Evolutionary conservation across 495 filamentous ascomycete species (phyloP), one percentile per base, ranked within the genome.

Genomic region (Aspergillus sclerotiicarbonarius): DNA sequence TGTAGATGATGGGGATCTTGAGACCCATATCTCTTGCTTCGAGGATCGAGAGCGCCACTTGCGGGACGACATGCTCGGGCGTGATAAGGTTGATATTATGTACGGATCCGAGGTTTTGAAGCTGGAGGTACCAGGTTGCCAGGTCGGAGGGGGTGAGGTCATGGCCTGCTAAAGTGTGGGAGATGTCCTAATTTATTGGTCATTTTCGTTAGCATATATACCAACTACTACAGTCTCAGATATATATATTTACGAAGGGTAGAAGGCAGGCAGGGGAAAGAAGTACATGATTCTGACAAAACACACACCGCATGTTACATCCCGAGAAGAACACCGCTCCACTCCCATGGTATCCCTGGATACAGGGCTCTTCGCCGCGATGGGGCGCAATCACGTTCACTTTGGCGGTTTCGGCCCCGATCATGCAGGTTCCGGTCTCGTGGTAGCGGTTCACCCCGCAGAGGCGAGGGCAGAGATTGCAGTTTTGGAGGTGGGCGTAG

Each of bases 31-130:
- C 84, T 12, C 78, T 69, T 0, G 89, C 88, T 21, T 85, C 77
- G 15, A 92, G 70, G 61, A 91, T 89, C 4, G 81, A 82, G 8
- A 91, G 72, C 6, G 80, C 87, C 8, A 90, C 87, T 60, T 91
- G 88, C 0, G 89, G 88, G 0, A 91, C 89, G 29, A 92, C 87
- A 65, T 90, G 88, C 67, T 90, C 88, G 0, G 87, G 87, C 2
- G 87, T 90, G 45, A 90, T 80, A 8, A 90, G 80, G 65, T 94
- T 91, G 75, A 92, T 90, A 62, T 91, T 94, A 71, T 91, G 87
- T 4, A 87, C 86, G 9, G 78, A 72, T 6, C 88, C 88, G 3
- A 88, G 75, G 9, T 61, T 15, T 62, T 92, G 88, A 16, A 94
- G 74, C 68, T 90, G 91, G 39, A 92, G 56, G 66, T 84, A 90